Evolutionary conservation across 306 rosid species (phyloP).

Genomic region (Ceratonia siliqua): DNA sequence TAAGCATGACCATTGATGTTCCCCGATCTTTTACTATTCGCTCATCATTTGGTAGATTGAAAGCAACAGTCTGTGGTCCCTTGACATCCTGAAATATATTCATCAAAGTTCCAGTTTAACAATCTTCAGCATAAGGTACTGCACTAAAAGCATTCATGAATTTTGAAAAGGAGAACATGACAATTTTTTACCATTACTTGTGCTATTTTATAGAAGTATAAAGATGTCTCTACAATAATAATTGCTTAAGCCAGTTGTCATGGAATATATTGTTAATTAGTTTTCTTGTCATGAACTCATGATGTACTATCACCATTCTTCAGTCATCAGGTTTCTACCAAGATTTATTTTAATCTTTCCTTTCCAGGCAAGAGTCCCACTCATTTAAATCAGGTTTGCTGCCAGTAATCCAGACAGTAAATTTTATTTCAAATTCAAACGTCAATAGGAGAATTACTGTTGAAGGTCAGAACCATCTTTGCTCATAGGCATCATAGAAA

Average conservation of each 20-base stretch:
- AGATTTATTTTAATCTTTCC: background rate
- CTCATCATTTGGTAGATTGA: constrained; percentile 95
- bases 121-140: constrained; percentile 13
- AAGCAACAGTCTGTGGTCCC: constrained; percentile 98
- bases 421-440: constrained; percentile 15
- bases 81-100: constrained; percentile 75
- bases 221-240: constrained; percentile 8
- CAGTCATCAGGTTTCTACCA: background rate
- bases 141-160: background rate
- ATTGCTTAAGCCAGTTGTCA: constrained; percentile 23
- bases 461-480: background rate
- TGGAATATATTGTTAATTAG: constrained; percentile 11
- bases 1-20: constrained; percentile 95
- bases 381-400: constrained; percentile 1
- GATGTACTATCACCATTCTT: constrained; percentile 7
- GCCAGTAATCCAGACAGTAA: background rate
- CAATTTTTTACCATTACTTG: background rate
- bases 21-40: constrained; percentile 84
- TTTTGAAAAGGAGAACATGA: background rate
- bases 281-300: background rate
- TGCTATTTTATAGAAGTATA: background rate
- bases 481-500: constrained; percentile 2
- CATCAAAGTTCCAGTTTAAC: constrained; percentile 9
- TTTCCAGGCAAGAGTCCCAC: background rate
- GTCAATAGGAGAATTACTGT: background rate